Percentiles rank a stretch among this genome's conserved stretches.
Conservation (phyloP, 2,329 filamentous ascomycete species). For the Mycosphaerella sp. region DNA sequence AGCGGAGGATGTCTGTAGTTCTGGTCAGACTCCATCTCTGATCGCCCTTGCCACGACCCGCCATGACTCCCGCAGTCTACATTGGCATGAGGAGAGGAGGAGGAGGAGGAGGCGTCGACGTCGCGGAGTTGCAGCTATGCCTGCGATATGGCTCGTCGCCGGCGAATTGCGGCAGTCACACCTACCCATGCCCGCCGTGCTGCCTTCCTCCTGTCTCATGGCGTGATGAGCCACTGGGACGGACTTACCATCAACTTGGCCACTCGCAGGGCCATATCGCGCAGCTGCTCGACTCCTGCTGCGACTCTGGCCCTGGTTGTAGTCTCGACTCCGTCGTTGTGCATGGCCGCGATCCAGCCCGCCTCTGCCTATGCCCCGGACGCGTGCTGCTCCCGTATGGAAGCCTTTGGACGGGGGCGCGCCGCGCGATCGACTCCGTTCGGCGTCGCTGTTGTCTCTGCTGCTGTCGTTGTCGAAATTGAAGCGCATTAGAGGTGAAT, state of each 20-base stretch:
- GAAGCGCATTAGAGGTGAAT: conserved; percentile 33
- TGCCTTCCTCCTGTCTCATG: neutral
- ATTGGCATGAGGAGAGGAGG: neutral
- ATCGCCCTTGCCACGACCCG: neutral
- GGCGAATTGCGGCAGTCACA: conserved; percentile 8
- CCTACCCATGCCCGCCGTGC: conserved; percentile 1
- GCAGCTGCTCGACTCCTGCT: conserved; percentile 29
- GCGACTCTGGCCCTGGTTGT: conserved; percentile 29
- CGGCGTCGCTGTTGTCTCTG: conserved; percentile 34
- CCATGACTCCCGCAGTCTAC: neutral
- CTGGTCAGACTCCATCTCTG: conserved; percentile 5
- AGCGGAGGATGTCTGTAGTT: conserved; percentile 58
- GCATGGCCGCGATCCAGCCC: conserved; percentile 41
- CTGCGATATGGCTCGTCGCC: conserved; percentile 1
- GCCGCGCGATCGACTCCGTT: conserved; percentile 34
- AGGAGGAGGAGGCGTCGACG: neutral
- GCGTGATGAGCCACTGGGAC: neutral
- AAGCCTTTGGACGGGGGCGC: conserved; percentile 34
- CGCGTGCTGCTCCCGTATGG: conserved; percentile 22
- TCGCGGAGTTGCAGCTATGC: neutral
- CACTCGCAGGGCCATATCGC: conserved; percentile 36
- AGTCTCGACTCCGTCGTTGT: conserved; percentile 39
- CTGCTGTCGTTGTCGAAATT: conserved; percentile 32
- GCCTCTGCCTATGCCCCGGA: conserved; percentile 33
- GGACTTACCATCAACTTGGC: conserved; percentile 38